phyloP scores from a whole-genome alignment of 2,329 filamentous ascomycete species.

The Hypoxylon sp. region DNA sequence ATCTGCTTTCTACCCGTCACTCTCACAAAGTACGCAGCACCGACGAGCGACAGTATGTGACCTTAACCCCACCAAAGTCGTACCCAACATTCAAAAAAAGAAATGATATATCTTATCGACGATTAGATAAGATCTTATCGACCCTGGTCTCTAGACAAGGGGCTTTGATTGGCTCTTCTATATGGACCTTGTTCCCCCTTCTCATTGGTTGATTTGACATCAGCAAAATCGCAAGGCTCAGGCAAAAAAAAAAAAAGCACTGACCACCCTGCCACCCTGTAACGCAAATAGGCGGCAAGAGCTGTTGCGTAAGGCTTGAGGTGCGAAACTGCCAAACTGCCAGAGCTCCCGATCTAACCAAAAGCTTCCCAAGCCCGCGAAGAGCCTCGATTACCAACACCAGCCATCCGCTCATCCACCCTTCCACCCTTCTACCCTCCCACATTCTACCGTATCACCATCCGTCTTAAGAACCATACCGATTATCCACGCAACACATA shows the following conservation, averaged over 20 bases:
- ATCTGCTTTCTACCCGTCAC: no score
- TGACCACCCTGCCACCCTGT: conserved; percentile 29
- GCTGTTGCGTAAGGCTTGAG: conserved; percentile 45
- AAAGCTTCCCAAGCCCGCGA: conserved; percentile 26
- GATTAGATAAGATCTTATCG: conserved; percentile 28
- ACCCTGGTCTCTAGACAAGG: neutral
- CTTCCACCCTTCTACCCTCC: neutral
- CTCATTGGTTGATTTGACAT: conserved; percentile 22
- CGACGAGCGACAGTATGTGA: neutral
- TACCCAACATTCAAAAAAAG: conserved; percentile 15
- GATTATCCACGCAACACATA: neutral
- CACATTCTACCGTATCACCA: neutral
- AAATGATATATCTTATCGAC: conserved; percentile 21
- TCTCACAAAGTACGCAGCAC: no score
- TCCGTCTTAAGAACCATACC: neutral
- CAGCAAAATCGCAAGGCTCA: conserved; percentile 26
- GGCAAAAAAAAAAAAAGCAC: conserved; percentile 20
- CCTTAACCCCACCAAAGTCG: conserved; percentile 29
- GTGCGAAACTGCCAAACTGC: conserved; percentile 27
- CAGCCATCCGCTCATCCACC: conserved; percentile 8
- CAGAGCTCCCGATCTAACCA: conserved; percentile 16
- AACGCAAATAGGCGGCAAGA: conserved; percentile 44
- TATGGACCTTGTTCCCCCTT: neutral
- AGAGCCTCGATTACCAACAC: conserved; percentile 15
- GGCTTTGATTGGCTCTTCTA: neutral